phyloP scores from a whole-genome alignment of 2,329 filamentous ascomycete species.

The Diaporthe sp. region DNA sequence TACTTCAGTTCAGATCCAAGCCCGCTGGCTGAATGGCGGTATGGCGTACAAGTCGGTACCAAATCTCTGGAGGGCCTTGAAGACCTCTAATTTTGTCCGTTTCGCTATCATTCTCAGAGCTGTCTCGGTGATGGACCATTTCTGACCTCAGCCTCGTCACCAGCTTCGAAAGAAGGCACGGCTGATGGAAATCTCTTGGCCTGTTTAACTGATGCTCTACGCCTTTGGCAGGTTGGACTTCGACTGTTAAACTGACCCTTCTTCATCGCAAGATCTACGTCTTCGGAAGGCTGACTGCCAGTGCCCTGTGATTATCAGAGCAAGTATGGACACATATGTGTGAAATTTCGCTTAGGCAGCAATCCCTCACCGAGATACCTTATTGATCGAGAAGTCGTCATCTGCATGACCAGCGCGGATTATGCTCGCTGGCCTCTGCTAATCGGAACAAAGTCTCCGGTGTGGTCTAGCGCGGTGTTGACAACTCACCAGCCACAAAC shows the following conservation, averaged over 20 bases:
- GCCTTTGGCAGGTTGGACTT: too few species aligned
- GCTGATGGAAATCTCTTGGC: neutral
- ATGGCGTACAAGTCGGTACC: neutral
- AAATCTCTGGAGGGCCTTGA: neutral
- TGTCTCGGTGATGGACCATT: too few species aligned
- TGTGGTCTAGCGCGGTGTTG: neutral
- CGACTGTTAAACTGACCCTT: neutral
- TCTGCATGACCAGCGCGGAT: neutral
- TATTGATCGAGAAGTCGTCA: neutral
- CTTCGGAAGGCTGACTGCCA: neutral
- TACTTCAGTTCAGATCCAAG: neutral
- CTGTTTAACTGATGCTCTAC: neutral
- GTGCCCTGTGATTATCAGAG: neutral
- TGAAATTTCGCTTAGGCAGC: neutral
- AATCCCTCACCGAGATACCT: neutral
- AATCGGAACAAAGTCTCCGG: slow-evolving; percentile 4
- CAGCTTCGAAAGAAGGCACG: neutral
- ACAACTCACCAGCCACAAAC: slow-evolving; percentile 24
- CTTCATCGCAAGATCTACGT: too few species aligned
- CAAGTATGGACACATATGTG: neutral
- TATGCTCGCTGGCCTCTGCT: neutral
- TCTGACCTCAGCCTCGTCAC: too few species aligned
- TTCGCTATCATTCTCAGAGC: neutral
- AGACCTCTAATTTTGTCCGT: neutral
- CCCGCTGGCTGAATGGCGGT: neutral